Evolutionary conservation across 768 basidiomycete genomes (phyloP), one percentile per base, ranked within the genome.

Genomic region (Dioszegia aurantiaca): DNA sequence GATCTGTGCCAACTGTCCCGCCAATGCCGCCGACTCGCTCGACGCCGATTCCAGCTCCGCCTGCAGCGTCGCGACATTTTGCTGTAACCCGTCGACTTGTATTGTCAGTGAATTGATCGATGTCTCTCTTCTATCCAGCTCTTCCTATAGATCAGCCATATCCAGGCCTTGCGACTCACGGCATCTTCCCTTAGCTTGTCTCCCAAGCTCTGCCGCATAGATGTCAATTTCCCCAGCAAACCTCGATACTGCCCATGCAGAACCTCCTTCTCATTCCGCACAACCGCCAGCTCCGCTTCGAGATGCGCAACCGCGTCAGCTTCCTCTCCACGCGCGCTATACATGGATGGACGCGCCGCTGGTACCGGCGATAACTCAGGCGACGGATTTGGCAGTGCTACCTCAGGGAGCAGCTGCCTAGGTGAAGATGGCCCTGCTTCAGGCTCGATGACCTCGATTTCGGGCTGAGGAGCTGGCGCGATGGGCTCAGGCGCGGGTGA

Each of bases 151-250:
- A 21, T 55, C 54, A 55, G 54, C 54, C 19, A 23, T 17, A 16
- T 21, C 16, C 6, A 23, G 31, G 1, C 30, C 51, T 3, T n/a
- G n/a, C n/a, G n/a, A 82, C 86, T 65, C 80, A 98, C 95, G 69
- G 95, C 95, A 78, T 98, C 95, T 76, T 94, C 90, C 76, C 88
- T 86, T 56, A 98, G 81, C 77, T 97, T 97, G 73, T 90, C 93
- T 30, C 93, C 91, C 51, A 98, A 80, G 21, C 89, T 88, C 36
- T 86, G 89, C 23, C 93, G 84, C 93, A 99, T 97, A 31, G 87
- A 83, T 2, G 90, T 92, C 44, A 98, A 80, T 78, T 90, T 97
- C 37, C 51, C 51, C 23, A 53, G 37, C 24, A 99, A 81, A 63
- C 83, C 87, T 59, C 84, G 84, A 77, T 98, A 93, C 74, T 98